Conservation (phyloP, 495 filamentous ascomycete genomes). For the Trichoderma asperelloides region DNA sequence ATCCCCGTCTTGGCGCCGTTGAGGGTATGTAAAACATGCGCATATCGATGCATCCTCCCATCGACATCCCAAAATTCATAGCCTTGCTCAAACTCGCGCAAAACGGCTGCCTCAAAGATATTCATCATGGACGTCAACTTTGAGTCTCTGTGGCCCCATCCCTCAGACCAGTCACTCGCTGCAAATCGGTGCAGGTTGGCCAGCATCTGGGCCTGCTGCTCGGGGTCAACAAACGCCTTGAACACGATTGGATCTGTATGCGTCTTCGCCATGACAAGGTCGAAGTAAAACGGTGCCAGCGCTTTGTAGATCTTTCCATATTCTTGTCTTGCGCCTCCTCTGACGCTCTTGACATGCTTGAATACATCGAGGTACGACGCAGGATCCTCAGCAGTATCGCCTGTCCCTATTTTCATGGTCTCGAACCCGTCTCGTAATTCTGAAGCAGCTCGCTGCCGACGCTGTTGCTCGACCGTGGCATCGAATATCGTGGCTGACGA, state of each 20-base stretch:
- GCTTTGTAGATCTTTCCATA: constrained; percentile 86
- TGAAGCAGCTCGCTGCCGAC: constrained; percentile 23
- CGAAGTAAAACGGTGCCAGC: constrained; percentile 78
- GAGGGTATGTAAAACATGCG: constrained; percentile 69
- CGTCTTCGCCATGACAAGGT: constrained; percentile 60
- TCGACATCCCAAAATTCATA: constrained; percentile 86
- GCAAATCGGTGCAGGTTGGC: constrained; percentile 70
- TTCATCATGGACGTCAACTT: constrained; percentile 64
- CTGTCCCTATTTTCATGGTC: constrained; percentile 40
- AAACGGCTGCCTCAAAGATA: constrained; percentile 84
- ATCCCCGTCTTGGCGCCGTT: constrained; percentile 73
- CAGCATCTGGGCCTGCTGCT: constrained; percentile 81
- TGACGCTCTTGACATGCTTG: constrained; percentile 60
- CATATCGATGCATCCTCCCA: constrained; percentile 80
- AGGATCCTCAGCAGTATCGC: constrained; percentile 38
- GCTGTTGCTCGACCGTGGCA: constrained; percentile 50
- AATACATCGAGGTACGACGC: constrained; percentile 56
- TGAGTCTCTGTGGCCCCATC: constrained; percentile 59
- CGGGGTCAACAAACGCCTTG: constrained; percentile 74
- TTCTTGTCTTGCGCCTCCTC: constrained; percentile 80
- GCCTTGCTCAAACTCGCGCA: constrained; percentile 85
- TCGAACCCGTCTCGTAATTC: constrained; percentile 58
- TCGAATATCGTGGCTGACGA: constrained; percentile 54
- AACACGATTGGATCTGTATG: constrained; percentile 81
- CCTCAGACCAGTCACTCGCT: constrained; percentile 67